A percentile compares a stretch with the other conserved stretches of the same genome.
Evolutionary conservation across 306 rosid genomes (phyloP).

Genomic region (Benincasa hispida): DNA sequence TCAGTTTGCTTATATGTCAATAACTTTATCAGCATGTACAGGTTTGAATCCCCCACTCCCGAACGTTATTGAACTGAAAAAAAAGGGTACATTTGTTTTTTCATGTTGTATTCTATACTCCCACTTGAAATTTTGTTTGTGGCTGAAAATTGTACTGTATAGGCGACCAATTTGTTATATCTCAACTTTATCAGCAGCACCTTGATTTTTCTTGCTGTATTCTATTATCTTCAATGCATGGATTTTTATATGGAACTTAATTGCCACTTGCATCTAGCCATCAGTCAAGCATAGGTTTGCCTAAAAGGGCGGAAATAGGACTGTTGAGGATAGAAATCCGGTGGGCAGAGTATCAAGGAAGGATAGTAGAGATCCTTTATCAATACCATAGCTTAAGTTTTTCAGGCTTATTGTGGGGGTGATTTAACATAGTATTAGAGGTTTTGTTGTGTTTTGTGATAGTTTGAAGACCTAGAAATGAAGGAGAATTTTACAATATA

Average conservation of each 20-base stretch:
- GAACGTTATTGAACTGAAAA: too few species aligned
- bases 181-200: not conserved
- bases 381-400: too few species aligned
- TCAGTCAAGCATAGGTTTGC: not conserved
- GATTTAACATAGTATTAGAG: not conserved
- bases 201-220: not conserved
- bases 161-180: not conserved
- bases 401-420: not conserved
- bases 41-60: too few species aligned
- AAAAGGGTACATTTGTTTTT: not conserved
- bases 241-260: not conserved
- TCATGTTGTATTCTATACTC: not conserved
- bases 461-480: not conserved
- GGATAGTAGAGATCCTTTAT: not conserved
- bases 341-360: not conserved
- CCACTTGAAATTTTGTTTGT: not conserved
- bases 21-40: not conserved
- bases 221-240: not conserved
- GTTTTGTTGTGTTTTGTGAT: not conserved
- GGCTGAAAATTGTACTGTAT: not conserved
- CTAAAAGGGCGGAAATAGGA: not conserved
- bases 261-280: not conserved
- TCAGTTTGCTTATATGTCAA: not conserved
- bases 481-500: not conserved
- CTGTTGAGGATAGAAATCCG: not conserved